phyloP scores from a whole-genome alignment of 2,329 filamentous ascomycete genomes.

The Stagonosporopsis tanaceti region DNA sequence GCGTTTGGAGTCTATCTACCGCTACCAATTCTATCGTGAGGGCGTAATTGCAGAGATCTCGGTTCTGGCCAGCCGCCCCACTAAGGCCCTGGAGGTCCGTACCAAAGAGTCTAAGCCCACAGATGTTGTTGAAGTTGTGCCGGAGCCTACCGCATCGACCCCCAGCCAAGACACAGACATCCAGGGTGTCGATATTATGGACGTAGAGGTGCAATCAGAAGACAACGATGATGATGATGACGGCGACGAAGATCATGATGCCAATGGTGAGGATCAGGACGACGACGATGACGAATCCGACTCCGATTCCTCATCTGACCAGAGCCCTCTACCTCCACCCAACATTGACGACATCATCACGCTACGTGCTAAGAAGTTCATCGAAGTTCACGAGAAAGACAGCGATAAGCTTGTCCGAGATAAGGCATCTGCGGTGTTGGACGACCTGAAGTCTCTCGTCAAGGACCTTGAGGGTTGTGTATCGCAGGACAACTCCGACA shows the following conservation, averaged over 20 bases:
- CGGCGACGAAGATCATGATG: slow-evolving; percentile 63
- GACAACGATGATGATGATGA: slow-evolving; percentile 62
- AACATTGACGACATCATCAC: slow-evolving; percentile 77
- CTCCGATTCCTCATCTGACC: slow-evolving; percentile 63
- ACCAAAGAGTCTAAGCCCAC: slow-evolving; percentile 38
- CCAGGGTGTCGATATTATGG: slow-evolving; percentile 62
- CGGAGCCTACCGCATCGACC: slow-evolving; percentile 32
- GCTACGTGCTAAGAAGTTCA: slow-evolving; percentile 79
- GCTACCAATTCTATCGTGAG: slow-evolving; percentile 96
- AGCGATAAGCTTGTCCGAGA: slow-evolving; percentile 77
- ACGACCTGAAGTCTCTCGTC: slow-evolving; percentile 75
- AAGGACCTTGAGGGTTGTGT: slow-evolving; percentile 77
- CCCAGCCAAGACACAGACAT: slow-evolving; percentile 47
- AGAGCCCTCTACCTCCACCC: slow-evolving; percentile 32
- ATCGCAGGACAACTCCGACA: slow-evolving; percentile 51
- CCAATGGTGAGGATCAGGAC: slow-evolving; percentile 61
- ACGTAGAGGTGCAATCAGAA: slow-evolving; percentile 62
- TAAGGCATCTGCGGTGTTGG: slow-evolving; percentile 79
- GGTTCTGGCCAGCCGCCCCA: slow-evolving; percentile 70
- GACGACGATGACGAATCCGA: slow-evolving; percentile 68
- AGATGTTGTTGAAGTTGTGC: slow-evolving; percentile 34
- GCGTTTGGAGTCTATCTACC: slow-evolving; percentile 85
- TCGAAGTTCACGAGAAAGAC: slow-evolving; percentile 82
- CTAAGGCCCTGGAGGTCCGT: slow-evolving; percentile 40
- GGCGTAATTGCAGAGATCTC: slow-evolving; percentile 92